A percentile compares a stretch with the other conserved stretches of the same genome.
Conservation (phyloP, 441 rosid species). For the Pelargonium citronellum region DNA sequence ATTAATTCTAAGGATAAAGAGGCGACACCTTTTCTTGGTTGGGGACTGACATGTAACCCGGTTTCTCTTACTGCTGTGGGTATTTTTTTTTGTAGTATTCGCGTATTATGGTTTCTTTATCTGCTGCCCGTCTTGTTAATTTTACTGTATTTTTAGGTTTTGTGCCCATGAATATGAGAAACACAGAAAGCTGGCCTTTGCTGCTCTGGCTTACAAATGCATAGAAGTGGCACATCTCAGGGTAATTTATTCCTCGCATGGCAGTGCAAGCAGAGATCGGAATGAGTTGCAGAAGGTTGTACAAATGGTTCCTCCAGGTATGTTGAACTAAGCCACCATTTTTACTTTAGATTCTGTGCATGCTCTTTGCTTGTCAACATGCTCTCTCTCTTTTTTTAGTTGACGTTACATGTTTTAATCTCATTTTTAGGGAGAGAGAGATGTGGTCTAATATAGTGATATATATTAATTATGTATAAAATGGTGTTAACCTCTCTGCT, state of each 20-base stretch:
- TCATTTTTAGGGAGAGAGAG: neutral
- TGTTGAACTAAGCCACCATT: neutral
- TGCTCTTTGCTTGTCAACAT: neutral
- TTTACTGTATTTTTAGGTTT: conserved; percentile 35
- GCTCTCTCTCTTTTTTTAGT: neutral
- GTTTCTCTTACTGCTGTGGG: neutral
- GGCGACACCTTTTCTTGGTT: conserved; percentile 10
- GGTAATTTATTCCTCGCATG: conserved; percentile 44
- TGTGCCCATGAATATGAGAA: conserved; percentile 71
- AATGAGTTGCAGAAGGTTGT: conserved; percentile 52
- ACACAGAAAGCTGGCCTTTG: conserved; percentile 63
- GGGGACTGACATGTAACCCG: neutral
- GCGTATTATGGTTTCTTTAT: conserved; percentile 2
- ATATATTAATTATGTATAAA: neutral
- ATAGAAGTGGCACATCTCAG: conserved; percentile 78
- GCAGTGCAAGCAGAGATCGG: conserved; percentile 42
- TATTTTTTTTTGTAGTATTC: neutral
- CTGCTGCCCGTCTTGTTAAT: conserved; percentile 20
- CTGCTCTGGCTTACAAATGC: conserved; percentile 88
- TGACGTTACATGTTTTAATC: neutral
- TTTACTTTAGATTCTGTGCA: neutral
- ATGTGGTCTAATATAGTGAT: neutral
- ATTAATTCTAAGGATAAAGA: neutral
- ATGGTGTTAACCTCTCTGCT: neutral
- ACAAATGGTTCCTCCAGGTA: conserved; percentile 58